Base-by-base conservation (phyloP, 345 rosid species). In the Salix brachista region DNA sequence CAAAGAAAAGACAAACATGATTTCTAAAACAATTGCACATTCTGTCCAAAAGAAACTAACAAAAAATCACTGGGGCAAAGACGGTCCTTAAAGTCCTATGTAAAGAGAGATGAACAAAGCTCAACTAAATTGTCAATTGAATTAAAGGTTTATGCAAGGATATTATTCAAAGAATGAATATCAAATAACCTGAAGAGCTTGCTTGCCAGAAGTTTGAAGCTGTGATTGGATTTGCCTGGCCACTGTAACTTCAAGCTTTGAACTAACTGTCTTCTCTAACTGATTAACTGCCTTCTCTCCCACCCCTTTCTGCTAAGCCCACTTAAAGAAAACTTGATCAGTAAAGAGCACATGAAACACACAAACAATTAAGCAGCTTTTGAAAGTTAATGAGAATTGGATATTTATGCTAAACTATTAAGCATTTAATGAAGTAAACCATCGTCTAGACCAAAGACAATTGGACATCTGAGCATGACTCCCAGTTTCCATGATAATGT, bases 161-260 rank as follows among this genome's bases (percentile, higher is more conserved):
- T 4, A 65, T 28, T 21, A 18, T 37, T 39, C 48, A 78, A 66
- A 66, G 28, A n/a, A 25, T 34, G 23, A 37, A 18, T 5, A 25
- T 21, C 19, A 78, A 72, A 37, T 37, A 42, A 95, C 99, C 97
- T 93, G 96, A 81, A 95, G 91, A 32, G 92, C 97, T 80, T 89
- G 96, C 86, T 83, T 91, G 80, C 96, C 99, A 84, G 97, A 89
- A 70, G 94, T 93, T 88, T 96, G 99, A 84, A 96, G 91, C 74
- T 93, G 98, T 69, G 89, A 81, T 73, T 89, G 91, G 75, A 93
- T 96, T 83, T 96, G 99, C 83, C 88, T 88, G 54, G 92, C 89
- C 71, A 93, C 87, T n/a, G 93, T 82, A 72, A 91, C 85, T 81
- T 93, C 99, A 65, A 93, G 91, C 83, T 92, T 96, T 62, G 91